A percentile compares a stretch with the other conserved stretches of the same genome.
These are phyloP conservation scores for Rubus idaeus DNA, from an alignment of 306 rosid species.

Conservation along the genomic window DNA sequence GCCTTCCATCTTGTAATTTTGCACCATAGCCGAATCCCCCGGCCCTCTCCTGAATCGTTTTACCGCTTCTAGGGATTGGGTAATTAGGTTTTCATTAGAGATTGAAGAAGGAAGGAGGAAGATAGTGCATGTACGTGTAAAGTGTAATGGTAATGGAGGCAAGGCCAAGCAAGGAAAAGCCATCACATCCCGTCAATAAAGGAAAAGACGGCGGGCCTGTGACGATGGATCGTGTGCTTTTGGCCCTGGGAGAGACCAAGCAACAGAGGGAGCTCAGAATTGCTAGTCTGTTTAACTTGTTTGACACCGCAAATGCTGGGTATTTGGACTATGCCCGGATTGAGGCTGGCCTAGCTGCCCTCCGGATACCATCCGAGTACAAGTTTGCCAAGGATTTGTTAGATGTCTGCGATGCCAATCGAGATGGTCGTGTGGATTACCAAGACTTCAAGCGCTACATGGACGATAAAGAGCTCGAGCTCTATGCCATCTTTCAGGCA, in stretches of 20 bases:
- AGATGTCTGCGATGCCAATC: conserved; percentile 65
- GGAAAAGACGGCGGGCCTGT: conserved; percentile 7
- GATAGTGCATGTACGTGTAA: too few species aligned
- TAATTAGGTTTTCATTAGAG: not conserved
- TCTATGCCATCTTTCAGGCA: conserved; percentile 78
- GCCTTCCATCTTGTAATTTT: too few species aligned
- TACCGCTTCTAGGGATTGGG: not conserved
- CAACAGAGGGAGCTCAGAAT: conserved; percentile 65
- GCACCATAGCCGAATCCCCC: too few species aligned
- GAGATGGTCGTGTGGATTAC: conserved; percentile 70
- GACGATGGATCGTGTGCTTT: conserved; percentile 75
- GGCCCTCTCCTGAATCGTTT: too few species aligned
- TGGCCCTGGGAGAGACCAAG: conserved; percentile 77
- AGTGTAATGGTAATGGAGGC: not conserved
- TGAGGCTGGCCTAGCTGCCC: conserved; percentile 66
- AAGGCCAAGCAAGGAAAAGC: conserved; percentile 20
- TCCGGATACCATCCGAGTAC: conserved; percentile 68
- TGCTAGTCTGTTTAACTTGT: conserved; percentile 56
- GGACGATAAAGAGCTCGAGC: conserved; percentile 90
- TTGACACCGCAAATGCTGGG: conserved; percentile 63
- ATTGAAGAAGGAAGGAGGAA: too few species aligned
- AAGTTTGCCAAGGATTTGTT: conserved; percentile 79
- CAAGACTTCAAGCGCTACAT: conserved; percentile 68
- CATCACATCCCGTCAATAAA: conserved; percentile 4
- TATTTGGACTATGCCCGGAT: conserved; percentile 56